Percentiles rank a stretch among this genome's conserved stretches.
Conservation (phyloP, 2,329 filamentous ascomycete genomes). For the Remersonia thermophila region DNA sequence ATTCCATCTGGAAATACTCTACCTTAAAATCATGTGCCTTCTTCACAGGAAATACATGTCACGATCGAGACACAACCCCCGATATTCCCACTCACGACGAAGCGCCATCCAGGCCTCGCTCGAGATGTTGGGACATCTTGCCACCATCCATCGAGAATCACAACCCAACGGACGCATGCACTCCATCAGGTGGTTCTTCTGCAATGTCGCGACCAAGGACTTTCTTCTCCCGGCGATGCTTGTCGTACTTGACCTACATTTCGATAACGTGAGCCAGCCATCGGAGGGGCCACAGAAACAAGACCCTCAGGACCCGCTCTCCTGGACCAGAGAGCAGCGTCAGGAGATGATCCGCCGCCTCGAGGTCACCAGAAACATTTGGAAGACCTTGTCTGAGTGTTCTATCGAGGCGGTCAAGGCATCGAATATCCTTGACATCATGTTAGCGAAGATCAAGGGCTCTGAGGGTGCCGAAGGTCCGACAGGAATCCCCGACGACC, state of each 20-base stretch:
- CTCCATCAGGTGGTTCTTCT: conserved; percentile 66
- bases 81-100: conserved; percentile 73
- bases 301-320: conserved; percentile 34
- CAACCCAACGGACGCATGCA: conserved; percentile 59
- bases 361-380: conserved; percentile 63
- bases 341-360: conserved; percentile 66
- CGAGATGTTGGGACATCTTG: conserved; percentile 66
- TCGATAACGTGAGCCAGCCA: conserved; percentile 42
- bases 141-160: conserved; percentile 62
- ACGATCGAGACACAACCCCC: conserved; percentile 63
- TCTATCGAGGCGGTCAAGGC: conserved; percentile 90
- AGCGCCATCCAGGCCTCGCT: conserved; percentile 79
- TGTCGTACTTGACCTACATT: conserved; percentile 70
- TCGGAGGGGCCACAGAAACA: conserved; percentile 21
- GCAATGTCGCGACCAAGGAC: conserved; percentile 68
- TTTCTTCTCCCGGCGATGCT: conserved; percentile 81
- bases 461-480: conserved; percentile 19
- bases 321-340: conserved; percentile 48
- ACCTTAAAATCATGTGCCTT: conserved; percentile 78
- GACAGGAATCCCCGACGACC: conserved; percentile 5
- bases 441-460: conserved; percentile 64
- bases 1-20: conserved; percentile 72
- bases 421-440: conserved; percentile 64
- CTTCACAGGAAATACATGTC: conserved; percentile 79
- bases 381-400: conserved; percentile 62